Evolutionary conservation across 1,139 yeast species (phyloP).

Genomic region (Taphrina deformans): DNA sequence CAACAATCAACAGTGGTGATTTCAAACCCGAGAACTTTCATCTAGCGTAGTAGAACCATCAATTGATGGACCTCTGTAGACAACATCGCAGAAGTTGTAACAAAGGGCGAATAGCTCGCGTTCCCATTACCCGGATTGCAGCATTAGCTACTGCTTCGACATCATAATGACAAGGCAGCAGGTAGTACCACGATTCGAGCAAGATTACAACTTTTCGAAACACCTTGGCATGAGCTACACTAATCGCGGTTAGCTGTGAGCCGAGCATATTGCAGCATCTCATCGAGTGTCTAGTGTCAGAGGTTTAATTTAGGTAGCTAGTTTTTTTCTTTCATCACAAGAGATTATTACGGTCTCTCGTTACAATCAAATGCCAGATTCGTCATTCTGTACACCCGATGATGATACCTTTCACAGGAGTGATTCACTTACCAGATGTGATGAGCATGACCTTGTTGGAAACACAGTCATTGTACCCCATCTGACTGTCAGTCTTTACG

Average conservation of each 20-base stretch:
- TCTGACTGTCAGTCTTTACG: no score
- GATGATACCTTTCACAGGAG: not conserved
- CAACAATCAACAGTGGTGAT: slow-evolving; percentile 7
- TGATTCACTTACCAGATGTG: no score
- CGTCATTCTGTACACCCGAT: slow-evolving; percentile 14
- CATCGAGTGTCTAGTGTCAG: slow-evolving; percentile 18
- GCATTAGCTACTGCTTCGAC: not conserved
- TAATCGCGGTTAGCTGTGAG: not conserved
- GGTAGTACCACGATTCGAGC: not conserved
- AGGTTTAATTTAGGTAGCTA: slow-evolving; percentile 35
- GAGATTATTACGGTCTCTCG: slow-evolving; percentile 16
- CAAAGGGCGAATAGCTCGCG: slow-evolving; percentile 34
- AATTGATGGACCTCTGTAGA: slow-evolving; percentile 25
- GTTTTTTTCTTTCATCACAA: slow-evolving; percentile 30
- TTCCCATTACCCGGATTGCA: not conserved
- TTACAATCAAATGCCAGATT: slow-evolving; percentile 34
- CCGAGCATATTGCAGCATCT: not conserved
- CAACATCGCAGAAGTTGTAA: not conserved
- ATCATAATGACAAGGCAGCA: not conserved
- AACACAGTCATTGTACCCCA: not conserved
- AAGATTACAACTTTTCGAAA: not conserved
- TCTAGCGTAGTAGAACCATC: slow-evolving; percentile 33
- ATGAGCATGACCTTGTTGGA: no score
- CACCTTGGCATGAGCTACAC: not conserved
- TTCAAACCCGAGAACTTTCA: slow-evolving; percentile 31